Evolutionary conservation across 768 basidiomycete genomes (phyloP), one percentile per base, ranked within the genome.

Genomic region (Rhizopogon vulgaris): DNA sequence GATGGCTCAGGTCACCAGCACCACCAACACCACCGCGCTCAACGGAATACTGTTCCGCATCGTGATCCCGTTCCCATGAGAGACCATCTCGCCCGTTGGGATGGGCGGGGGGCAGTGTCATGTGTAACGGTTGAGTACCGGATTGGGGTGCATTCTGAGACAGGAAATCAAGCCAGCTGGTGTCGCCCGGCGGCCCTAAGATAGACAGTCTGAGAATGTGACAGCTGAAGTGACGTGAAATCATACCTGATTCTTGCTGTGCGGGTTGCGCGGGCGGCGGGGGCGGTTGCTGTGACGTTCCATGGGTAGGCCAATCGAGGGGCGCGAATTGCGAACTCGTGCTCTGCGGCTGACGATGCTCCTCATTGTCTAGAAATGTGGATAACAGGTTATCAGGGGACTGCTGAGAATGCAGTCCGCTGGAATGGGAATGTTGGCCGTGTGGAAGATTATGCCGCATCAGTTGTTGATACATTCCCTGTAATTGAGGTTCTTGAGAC

Each of bases 291-390:
- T 60, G 67, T n/a, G 60, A 46, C 3, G 66, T 50, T 7, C 54
- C 57, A 49, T 69, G 68, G 6, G 69, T 63, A 17, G 68, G 68
- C 68, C 68, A 69, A 48, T 69, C 68, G n/a, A 69, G 22, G 28
- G 68, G 41, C 4, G 37, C 45, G 9, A 60, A 69, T 12, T 65
- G 65, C 1, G 67, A 56, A 11, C 63, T 17, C 24, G 58, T 60
- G 49, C 52, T 56, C 41, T 56, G 53, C 6, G 62, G 61, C 9
- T 53, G 57, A 28, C 57, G 62, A 25, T 68, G 66, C 10, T 69
- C 64, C 1, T 58, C 45, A 6, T 60, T 63, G 11, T 68, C 69
- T 25, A 69, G 47, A 41, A 63, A 69, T 2, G 63, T 55, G 7
- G 64, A 65, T n/a, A 70, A 57, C 36, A 68, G 27, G 1, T 32